phyloP scores from a whole-genome alignment of 805 yeast species.

The Lachancea quebecensis region DNA sequence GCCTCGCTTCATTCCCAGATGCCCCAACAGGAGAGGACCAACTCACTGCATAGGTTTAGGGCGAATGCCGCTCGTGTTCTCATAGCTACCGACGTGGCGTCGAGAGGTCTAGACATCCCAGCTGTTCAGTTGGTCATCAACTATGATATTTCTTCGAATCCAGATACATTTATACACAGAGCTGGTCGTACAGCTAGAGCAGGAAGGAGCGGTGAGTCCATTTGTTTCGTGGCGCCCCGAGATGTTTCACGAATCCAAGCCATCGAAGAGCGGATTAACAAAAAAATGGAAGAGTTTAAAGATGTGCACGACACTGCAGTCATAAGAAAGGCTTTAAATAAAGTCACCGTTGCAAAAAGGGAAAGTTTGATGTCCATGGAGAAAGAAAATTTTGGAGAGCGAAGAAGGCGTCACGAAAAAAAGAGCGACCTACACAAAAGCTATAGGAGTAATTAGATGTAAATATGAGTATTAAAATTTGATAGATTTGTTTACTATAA shows the following conservation, averaged over 20 bases:
- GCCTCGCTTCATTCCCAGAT: constrained; percentile 90
- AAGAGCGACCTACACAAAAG: constrained; percentile 25
- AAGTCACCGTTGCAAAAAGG: constrained; percentile 75
- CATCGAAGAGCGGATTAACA: constrained; percentile 77
- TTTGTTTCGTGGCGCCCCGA: constrained; percentile 76
- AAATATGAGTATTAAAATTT: too few relatives aligned
- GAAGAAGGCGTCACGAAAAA: constrained; percentile 41
- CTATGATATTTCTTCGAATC: constrained; percentile 90
- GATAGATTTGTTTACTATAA: too few relatives aligned
- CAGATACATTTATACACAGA: constrained; percentile 93
- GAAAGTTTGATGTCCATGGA: constrained; percentile 94
- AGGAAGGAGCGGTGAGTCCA: constrained; percentile 78
- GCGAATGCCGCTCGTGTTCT: constrained; percentile 91
- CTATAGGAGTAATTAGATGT: constrained; percentile 6
- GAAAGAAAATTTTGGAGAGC: constrained; percentile 78
- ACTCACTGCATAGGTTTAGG: constrained; percentile 84
- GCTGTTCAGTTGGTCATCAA: constrained; percentile 83
- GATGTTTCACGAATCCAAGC: constrained; percentile 77
- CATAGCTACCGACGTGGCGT: constrained; percentile 94
- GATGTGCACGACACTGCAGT: constrained; percentile 69
- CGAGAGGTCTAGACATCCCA: constrained; percentile 96
- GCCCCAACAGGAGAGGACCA: constrained; percentile 88
- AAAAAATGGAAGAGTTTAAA: constrained; percentile 71
- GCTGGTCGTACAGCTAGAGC: constrained; percentile 99
- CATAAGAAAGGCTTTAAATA: constrained; percentile 61